phyloP scores from a whole-genome alignment of 495 filamentous ascomycete species.

The Ramalina intermedia region DNA sequence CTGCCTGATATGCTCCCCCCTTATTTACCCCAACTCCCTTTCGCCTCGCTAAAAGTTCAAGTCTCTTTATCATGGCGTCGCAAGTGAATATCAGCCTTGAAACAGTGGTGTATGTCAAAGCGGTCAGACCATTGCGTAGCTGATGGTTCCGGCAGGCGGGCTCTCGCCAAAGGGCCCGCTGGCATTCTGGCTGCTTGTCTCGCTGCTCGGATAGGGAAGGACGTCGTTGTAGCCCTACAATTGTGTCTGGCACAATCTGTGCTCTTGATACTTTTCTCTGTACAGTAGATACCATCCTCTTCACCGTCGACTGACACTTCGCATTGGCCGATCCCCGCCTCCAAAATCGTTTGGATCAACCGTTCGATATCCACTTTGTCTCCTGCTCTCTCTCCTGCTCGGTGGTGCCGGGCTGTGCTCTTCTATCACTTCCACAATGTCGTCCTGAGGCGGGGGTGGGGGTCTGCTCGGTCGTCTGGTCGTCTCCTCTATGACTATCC shows the following conservation, averaged over 20 bases:
- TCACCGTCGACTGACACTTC: constrained; percentile 18
- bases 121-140: too few relatives aligned
- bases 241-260: too few relatives aligned
- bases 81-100: too few relatives aligned
- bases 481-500: constrained; percentile 16
- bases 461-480: constrained; percentile 12
- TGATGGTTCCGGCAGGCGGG: too few relatives aligned
- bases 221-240: too few relatives aligned
- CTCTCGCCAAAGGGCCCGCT: too few relatives aligned
- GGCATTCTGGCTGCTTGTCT: too few relatives aligned
- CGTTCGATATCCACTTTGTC: constrained; percentile 16
- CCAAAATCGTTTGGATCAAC: constrained; percentile 23
- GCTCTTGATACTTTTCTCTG: too few relatives aligned
- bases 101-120: too few relatives aligned
- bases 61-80: too few relatives aligned
- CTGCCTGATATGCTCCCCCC: too few relatives aligned
- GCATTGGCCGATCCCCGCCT: constrained; percentile 18
- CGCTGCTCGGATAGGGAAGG: too few relatives aligned
- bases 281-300: constrained; percentile 2
- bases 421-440: constrained; percentile 27
- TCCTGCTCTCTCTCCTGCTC: constrained; percentile 10
- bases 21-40: neutral
- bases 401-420: constrained; percentile 16
- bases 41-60: neutral
- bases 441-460: constrained; percentile 14